A percentile compares a stretch with the other conserved stretches of the same genome.
Conservation (phyloP, 805 yeast species). For the Isabelozyma rhagii region DNA sequence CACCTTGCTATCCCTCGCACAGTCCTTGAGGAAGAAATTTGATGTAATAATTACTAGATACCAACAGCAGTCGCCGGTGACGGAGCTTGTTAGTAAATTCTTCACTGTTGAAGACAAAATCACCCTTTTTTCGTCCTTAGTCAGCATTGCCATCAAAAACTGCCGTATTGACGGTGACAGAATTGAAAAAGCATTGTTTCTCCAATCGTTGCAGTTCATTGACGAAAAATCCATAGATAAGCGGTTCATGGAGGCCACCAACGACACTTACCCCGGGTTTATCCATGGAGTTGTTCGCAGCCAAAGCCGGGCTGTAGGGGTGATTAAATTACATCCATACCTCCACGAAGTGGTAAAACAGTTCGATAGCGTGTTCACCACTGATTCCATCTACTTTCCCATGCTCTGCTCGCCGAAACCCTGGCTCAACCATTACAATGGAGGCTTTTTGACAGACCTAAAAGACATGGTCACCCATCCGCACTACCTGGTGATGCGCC, state of each 20-base stretch:
- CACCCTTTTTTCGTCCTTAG: constrained; percentile 9
- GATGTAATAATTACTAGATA: constrained; percentile 1
- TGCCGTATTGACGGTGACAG: constrained; percentile 7
- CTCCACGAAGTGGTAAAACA: constrained; percentile 10
- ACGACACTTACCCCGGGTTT: constrained; percentile 8
- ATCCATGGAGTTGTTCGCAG: constrained; percentile 2
- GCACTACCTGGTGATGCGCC: constrained; percentile 10
- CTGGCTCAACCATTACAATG: constrained; percentile 31
- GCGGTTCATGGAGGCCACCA: not conserved
- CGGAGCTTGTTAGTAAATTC: not conserved
- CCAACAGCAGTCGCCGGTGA: not conserved
- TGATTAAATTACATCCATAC: constrained; percentile 21
- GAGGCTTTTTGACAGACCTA: constrained; percentile 30
- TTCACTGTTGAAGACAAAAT: constrained; percentile 1
- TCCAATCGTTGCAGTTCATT: constrained; percentile 3
- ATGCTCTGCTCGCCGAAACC: constrained; percentile 37
- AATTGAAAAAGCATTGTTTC: constrained; percentile 4
- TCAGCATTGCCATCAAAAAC: constrained; percentile 11
- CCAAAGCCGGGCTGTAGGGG: constrained; percentile 10
- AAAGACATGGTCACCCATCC: constrained; percentile 20
- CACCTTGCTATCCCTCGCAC: constrained; percentile 13
- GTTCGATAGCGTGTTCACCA: constrained; percentile 6
- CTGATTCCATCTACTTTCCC: constrained; percentile 23
- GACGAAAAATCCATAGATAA: constrained; percentile 1
- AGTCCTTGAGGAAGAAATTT: constrained; percentile 8